Conservation (phyloP, 352 stramenopile genomes). For the Globisporangium ultimum region DNA sequence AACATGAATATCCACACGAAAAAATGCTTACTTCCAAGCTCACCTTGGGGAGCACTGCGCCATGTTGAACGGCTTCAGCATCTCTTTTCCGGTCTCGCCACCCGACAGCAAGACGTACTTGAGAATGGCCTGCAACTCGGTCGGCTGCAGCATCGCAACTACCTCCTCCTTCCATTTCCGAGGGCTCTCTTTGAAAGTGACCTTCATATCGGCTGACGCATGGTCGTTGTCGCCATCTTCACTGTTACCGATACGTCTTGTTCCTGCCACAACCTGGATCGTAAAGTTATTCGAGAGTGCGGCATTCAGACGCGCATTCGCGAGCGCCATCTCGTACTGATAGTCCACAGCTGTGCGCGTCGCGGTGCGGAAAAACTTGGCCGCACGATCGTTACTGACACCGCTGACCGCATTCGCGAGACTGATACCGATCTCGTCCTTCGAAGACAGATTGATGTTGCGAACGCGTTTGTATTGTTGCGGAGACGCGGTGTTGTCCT, state of each 20-base stretch:
- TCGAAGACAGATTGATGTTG: constrained; percentile 64
- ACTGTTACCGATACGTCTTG: constrained; percentile 17
- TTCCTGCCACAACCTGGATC: constrained; percentile 32
- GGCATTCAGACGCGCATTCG: constrained; percentile 69
- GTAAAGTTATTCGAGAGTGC: constrained; percentile 62
- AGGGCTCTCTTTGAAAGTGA: constrained; percentile 76
- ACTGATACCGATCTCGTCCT: constrained; percentile 68
- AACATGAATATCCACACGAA: too few species aligned
- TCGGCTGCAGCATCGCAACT: constrained; percentile 57
- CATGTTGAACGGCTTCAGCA: constrained; percentile 92
- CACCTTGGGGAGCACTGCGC: constrained; percentile 74
- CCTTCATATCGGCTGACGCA: constrained; percentile 36
- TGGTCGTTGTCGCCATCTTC: not conserved
- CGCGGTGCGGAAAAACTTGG: constrained; percentile 77
- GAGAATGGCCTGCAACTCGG: constrained; percentile 67
- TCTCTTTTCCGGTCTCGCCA: constrained; percentile 75
- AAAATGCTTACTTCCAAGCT: not conserved
- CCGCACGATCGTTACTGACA: constrained; percentile 56
- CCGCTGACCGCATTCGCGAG: constrained; percentile 38
- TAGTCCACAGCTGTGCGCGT: constrained; percentile 77
- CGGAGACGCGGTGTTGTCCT: constrained; percentile 6
- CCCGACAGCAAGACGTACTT: constrained; percentile 84
- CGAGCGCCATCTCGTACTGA: constrained; percentile 75
- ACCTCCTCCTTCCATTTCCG: constrained; percentile 84
- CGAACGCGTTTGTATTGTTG: constrained; percentile 50